A percentile compares a stretch with the other conserved stretches of the same genome.
Evolutionary conservation across 495 filamentous ascomycete species (phyloP).

Genomic region (Geoglossum glabrum): DNA sequence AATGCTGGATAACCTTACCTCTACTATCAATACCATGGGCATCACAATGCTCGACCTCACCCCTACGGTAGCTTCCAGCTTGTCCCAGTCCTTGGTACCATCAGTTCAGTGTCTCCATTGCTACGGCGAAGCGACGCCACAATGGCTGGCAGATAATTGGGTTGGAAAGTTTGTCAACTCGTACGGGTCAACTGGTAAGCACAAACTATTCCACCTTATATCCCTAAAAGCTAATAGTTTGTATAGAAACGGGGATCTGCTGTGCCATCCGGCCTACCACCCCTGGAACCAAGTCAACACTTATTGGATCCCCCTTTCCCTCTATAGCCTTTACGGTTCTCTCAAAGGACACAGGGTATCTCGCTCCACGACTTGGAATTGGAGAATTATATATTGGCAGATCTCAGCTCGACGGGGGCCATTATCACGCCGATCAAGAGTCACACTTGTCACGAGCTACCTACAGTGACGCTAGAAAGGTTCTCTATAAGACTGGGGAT

Average conservation of each 20-base stretch:
- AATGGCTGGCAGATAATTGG: slow-evolving; percentile 10
- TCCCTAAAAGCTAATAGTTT: neutral
- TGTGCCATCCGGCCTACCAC: slow-evolving; percentile 9
- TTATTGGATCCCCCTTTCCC: slow-evolving; percentile 14
- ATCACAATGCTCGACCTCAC: slow-evolving; percentile 67
- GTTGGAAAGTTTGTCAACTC: slow-evolving; percentile 12
- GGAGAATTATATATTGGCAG: slow-evolving; percentile 16
- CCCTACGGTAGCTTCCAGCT: slow-evolving; percentile 43
- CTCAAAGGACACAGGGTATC: slow-evolving; percentile 3
- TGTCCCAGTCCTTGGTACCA: slow-evolving; percentile 14
- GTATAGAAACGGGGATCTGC: slow-evolving; percentile 12
- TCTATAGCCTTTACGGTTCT: slow-evolving; percentile 11
- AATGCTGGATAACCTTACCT: slow-evolving; percentile 50
- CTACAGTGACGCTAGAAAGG: slow-evolving; percentile 5
- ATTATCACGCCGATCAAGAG: slow-evolving; percentile 8
- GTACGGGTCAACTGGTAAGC: slow-evolving; percentile 11
- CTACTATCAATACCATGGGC: slow-evolving; percentile 35
- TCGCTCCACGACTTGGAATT: slow-evolving; percentile 11
- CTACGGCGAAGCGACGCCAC: slow-evolving; percentile 16
- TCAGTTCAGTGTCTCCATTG: slow-evolving; percentile 20
- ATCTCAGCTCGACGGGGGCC: slow-evolving; percentile 11
- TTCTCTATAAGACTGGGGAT: slow-evolving; percentile 15
- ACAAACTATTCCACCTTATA: neutral
- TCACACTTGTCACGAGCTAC: slow-evolving; percentile 10
- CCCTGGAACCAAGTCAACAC: slow-evolving; percentile 4